A percentile compares a stretch with the other conserved stretches of the same genome.
Evolutionary conservation across 495 filamentous ascomycete species (phyloP).

Genomic region (Haplographium delicatum): DNA sequence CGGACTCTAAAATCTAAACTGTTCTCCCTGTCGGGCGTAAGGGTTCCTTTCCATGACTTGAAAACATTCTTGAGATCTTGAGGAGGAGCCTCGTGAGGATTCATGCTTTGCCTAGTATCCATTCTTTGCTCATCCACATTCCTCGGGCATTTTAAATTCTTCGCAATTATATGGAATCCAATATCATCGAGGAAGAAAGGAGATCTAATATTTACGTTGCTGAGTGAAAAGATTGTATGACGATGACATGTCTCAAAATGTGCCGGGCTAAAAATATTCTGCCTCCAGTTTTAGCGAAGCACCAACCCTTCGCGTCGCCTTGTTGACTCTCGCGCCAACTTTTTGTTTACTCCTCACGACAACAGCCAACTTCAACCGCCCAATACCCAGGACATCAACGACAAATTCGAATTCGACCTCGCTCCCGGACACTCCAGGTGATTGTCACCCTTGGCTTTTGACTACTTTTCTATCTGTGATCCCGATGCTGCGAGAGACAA

Average conservation of each 20-base stretch:
- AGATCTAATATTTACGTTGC: too few species aligned
- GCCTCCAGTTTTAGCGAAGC: conserved; percentile 10
- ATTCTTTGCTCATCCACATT: too few species aligned
- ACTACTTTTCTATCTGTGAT: conserved; percentile 1
- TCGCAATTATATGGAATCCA: too few species aligned
- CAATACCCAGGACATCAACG: conserved; percentile 10
- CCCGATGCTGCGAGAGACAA: conserved; percentile 18
- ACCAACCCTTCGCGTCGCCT: conserved; percentile 9
- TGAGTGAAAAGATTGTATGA: too few species aligned
- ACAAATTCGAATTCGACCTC: conserved; percentile 7
- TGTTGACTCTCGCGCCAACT: conserved; percentile 23
- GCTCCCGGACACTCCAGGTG: conserved; percentile 3
- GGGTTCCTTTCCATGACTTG: conserved; percentile 37
- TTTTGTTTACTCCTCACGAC: conserved; percentile 20
- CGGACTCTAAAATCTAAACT: background rate
- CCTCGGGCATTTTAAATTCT: too few species aligned
- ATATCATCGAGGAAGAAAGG: too few species aligned
- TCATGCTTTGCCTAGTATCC: too few species aligned
- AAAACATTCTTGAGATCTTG: conserved; percentile 55
- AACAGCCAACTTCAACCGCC: conserved; percentile 17
- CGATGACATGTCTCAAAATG: too few species aligned
- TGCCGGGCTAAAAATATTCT: too few species aligned
- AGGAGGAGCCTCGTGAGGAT: conserved; percentile 68
- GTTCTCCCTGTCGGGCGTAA: background rate
- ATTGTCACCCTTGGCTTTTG: background rate